Evolutionary conservation across 2,329 filamentous ascomycete genomes (phyloP), one percentile per base, ranked within the genome.

Genomic region (Emericellopsis atlantica): DNA sequence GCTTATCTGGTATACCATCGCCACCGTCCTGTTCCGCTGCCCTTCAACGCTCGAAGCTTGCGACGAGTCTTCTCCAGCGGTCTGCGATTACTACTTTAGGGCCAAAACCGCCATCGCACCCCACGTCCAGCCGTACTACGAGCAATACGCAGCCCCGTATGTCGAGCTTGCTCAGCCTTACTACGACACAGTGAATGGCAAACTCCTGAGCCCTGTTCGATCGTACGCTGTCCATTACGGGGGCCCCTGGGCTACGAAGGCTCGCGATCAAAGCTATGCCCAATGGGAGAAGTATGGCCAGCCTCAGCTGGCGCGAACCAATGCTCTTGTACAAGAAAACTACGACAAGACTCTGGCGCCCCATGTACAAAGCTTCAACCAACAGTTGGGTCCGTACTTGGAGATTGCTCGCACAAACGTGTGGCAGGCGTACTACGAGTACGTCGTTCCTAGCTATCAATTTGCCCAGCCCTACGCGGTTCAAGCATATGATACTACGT

Each of bases 31-130:
- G 44, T 84, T 98, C 58, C 77, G 81, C 45, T 98, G 90, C 59
- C 90, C 90, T 11, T 67, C 79, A 4, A 76, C 75, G 8, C 62
- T 81, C 45, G 73, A 80, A 23, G 71, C 76, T 22, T 75, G 92
- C 53, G 74, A 76, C 51, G 75, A 82, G 22, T 63, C 70, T 24
- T 84, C 86, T 2, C 84, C 89, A 1, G 72, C 66, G 47, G 74
- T 96, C 46, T 98, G 92, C 73, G 81, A 81, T 54, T 81, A 84
- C 9, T 95, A 95, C 71, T 72, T 82, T 65, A 62, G 78, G 63
- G 51, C 78, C 66, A 66, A 79, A 70, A 61, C 70, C 16, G 54
- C 64, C 43, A 66, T 89, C 44, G 64, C 76, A 22, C 92, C 92
- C 4, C 81, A 90, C 58, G 54, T 93, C 26, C 71, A 81, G 51